Evolutionary conservation across 768 basidiomycete species (phyloP).

Genomic region (Dacryopinax spathularia): DNA sequence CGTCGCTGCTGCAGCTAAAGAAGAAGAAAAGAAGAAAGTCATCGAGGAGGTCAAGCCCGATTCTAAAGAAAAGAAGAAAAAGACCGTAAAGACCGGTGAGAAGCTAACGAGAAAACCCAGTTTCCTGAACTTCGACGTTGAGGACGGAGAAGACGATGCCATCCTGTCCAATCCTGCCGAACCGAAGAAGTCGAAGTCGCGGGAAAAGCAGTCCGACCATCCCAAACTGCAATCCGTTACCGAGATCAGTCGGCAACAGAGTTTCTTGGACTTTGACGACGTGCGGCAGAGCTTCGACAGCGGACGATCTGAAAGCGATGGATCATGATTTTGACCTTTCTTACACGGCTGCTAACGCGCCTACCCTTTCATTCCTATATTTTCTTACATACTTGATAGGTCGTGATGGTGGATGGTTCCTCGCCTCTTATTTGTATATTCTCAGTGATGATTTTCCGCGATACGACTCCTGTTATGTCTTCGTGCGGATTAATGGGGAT

Average conservation of each 20-base stretch:
- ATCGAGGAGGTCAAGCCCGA: not conserved
- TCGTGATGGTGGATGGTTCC: too few relatives aligned
- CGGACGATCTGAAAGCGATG: not conserved
- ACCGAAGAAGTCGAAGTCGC: too few relatives aligned
- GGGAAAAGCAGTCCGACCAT: not conserved
- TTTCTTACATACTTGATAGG: too few relatives aligned
- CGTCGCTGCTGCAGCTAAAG: not conserved
- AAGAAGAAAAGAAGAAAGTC: not conserved
- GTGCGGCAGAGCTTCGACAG: not conserved
- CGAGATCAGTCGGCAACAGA: not conserved
- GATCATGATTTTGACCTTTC: too few relatives aligned
- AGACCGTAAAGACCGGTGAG: not conserved
- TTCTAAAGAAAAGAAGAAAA: not conserved
- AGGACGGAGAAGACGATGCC: not conserved
- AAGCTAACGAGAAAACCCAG: not conserved
- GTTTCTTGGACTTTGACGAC: constrained; percentile 1
- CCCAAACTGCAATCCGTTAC: not conserved
- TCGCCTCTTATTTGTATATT: too few relatives aligned
- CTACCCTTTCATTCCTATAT: too few relatives aligned
- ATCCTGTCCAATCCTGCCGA: too few relatives aligned
- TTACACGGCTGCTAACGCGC: too few relatives aligned
- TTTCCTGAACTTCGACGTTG: not conserved
- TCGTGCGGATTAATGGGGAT: too few relatives aligned
- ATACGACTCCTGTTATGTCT: too few relatives aligned
- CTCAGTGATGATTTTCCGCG: too few relatives aligned